These are phyloP conservation scores for Infundibulicybe gibba DNA, from an alignment of 768 basidiomycete species.

Conservation along the genomic window DNA sequence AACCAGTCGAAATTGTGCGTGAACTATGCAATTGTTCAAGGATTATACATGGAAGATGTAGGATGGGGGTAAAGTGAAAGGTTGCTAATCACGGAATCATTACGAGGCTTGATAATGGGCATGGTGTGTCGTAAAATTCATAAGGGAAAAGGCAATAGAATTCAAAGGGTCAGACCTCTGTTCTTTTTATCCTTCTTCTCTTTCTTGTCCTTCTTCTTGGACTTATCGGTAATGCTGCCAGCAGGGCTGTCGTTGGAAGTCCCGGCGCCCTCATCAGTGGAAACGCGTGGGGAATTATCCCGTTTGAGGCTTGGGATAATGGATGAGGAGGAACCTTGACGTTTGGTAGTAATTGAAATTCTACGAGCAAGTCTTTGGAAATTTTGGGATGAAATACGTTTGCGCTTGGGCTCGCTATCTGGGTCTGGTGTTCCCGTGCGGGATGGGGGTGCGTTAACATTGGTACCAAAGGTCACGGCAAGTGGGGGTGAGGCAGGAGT, in stretches of 20 bases:
- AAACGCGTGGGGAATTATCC: conserved; percentile 39
- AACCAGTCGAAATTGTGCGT: too few species aligned
- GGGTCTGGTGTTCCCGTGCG: conserved; percentile 72
- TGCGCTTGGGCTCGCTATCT: conserved; percentile 73
- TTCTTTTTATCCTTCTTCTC: conserved; percentile 65
- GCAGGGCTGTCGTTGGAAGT: conserved; percentile 53
- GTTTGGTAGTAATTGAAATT: conserved; percentile 63
- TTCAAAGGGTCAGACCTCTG: conserved; percentile 32
- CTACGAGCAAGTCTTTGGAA: conserved; percentile 77
- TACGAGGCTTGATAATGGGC: conserved; percentile 15
- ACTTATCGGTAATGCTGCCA: conserved; percentile 46
- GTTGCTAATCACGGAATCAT: conserved; percentile 7
- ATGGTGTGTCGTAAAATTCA: conserved; percentile 23
- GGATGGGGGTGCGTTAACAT: conserved; percentile 55
- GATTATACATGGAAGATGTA: background rate
- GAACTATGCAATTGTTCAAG: too few species aligned
- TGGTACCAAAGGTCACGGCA: conserved; percentile 67
- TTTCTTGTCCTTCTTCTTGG: conserved; percentile 54
- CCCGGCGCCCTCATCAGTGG: conserved; percentile 40
- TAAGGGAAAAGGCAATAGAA: conserved; percentile 9
- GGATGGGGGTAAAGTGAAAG: conserved; percentile 7
- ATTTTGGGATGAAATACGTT: conserved; percentile 81
- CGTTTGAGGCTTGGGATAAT: conserved; percentile 55
- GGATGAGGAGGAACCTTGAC: conserved; percentile 49
- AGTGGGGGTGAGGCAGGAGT: conserved; percentile 31